phyloP scores from a whole-genome alignment of 495 filamentous ascomycete genomes.

The Tuber brumale region DNA sequence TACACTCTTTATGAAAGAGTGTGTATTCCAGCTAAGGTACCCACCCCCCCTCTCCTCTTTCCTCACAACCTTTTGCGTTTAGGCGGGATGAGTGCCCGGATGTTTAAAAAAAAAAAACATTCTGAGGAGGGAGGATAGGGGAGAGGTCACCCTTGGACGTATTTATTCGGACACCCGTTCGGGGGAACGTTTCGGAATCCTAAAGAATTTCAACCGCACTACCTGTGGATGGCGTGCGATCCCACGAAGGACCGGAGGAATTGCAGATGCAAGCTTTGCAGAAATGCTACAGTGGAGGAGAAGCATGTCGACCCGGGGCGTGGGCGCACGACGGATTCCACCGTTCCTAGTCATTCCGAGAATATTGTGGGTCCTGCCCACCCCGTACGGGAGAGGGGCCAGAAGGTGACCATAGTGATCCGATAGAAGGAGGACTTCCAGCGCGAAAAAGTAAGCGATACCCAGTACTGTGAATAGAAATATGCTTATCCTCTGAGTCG shows the following conservation, averaged over 20 bases:
- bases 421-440: not conserved
- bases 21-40: not conserved
- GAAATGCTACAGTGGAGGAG: not conserved
- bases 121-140: not conserved
- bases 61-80: not conserved
- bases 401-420: not conserved
- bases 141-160: conserved; percentile 42
- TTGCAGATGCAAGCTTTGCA: not conserved
- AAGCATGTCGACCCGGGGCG: too few species aligned
- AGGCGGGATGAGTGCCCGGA: not conserved
- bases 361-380: too few species aligned
- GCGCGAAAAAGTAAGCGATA: not conserved
- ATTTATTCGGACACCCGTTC: conserved; percentile 55
- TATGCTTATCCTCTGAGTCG: not conserved
- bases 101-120: not conserved
- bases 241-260: not conserved
- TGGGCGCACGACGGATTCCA: too few species aligned
- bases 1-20: not conserved
- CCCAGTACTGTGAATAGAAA: not conserved
- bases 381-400: not conserved
- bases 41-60: not conserved
- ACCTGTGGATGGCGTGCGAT: not conserved
- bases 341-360: too few species aligned
- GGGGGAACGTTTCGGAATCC: conserved; percentile 55
- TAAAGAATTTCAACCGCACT: conserved; percentile 55